Base-by-base conservation (phyloP, 192 early-diverging fungal genomes). In the Ambispora gerdemannii region DNA sequence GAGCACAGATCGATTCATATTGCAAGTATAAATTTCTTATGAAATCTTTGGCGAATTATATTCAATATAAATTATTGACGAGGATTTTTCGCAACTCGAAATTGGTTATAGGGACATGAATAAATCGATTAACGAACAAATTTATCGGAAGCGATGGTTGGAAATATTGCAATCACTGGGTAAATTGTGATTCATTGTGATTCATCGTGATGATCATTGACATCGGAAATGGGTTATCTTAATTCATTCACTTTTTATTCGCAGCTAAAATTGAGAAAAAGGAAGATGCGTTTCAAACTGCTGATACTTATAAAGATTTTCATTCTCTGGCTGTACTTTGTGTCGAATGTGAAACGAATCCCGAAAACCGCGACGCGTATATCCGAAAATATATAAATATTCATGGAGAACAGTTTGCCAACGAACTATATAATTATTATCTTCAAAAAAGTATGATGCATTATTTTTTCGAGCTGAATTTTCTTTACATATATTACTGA, bases 381-480 rank as follows among this genome's bases (percentile, higher is more conserved):
- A 24, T 58, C 13, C 0, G 28, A 1, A 28, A 20, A 30, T 67
- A 67, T 36, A 67, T 67, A 51, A 52, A 52, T 28, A 67, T 55
- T 11, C 50, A 55, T 67, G 51, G 36, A 50, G 38, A 67, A 27
- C 22, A 32, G 31, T 67, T 67, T 20, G 65, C 65, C 22, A 55
- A 47, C 6, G 65, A 55, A 24, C 20, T 67, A 28, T 67, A 51
- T n/a, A 43, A 38, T 25, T 67, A 36, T 47, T 50, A 50, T 38
- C 43, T 67, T 47, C 47, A 67, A 52, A 38, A 67, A 67, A 43
- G 65, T 67, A 31, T 6, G 38, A 20, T n/a, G n/a, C n/a, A n/a
- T n/a, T n/a, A n/a, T n/a, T n/a, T n/a, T n/a, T n/a, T n/a, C n/a
- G n/a, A n/a, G n/a, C n/a, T n/a, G n/a, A n/a, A n/a, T n/a, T n/a